Base-by-base conservation (phyloP, 179 eudicot genomes). In the Carnegiea gigantea region DNA sequence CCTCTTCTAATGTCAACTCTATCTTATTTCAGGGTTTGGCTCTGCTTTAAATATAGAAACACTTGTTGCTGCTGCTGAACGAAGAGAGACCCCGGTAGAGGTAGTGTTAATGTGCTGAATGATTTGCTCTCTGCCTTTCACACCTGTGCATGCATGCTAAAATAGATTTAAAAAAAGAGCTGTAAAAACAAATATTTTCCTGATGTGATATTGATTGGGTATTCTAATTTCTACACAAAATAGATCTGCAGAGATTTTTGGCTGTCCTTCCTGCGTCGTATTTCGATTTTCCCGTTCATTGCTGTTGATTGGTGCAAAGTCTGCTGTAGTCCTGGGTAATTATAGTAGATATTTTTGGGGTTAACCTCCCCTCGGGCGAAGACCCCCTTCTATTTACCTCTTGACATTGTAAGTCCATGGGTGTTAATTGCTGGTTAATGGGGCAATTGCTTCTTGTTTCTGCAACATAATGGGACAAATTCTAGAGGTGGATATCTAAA, bases 21-120 rank as follows among this genome's bases (percentile, higher is more conserved):
- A 36, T 71, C 70, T 72, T 59, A 53, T 79, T 70, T 59, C 91
- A 94, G 99, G 97, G 79, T 96, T 96, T 90, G 99, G 99, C 84
- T 92, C 97, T 79, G 98, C 98, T 40, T 87, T 94, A 64, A 96
- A 90, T 81, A 96, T 94, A 85, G 99, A 94, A 86, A 96, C 99
- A 64, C 97, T 96, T 79, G 93, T 94, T 87, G 97, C 96, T 91
- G 98, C 99, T 80, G 97, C 99, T 28, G 99, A 94, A 84, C 91
- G 93, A 86, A 94, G 91, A 87, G 95, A 94, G 82, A 92, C 98
- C 79, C 97, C 96, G 9, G 84, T 92, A 77, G 97, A 94, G 99
- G 99, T 94, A 83, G 73, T 78, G 75, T 53, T 44, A 10, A 33
- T 13, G 7, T 53, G 12, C 30, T 74, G 7, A 28, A 54, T 79